phyloP scores from a whole-genome alignment of 2,329 filamentous ascomycete species.

The Sporothrix euskadiensis region DNA sequence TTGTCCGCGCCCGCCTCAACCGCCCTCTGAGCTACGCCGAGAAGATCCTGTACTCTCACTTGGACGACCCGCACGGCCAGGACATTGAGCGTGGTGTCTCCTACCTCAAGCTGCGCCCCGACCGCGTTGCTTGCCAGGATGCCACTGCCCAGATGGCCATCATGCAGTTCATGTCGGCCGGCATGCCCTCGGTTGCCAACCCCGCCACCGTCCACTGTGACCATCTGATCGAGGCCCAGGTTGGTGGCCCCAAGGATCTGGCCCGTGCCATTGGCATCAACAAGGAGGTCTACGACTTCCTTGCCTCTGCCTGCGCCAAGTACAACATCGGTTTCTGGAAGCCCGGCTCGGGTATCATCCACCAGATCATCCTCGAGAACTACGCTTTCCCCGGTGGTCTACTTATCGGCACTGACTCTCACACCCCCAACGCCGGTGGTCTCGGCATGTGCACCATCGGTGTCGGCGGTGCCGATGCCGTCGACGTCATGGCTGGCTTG shows the following conservation, averaged over 20 bases:
- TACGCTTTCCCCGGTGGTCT: conserved; percentile 98
- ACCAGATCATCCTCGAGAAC: conserved; percentile 98
- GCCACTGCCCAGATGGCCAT: conserved; percentile 99
- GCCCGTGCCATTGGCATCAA: conserved; percentile 88
- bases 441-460: conserved; percentile 93
- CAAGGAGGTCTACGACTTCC: conserved; percentile 99
- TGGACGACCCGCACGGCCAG: conserved; percentile 94
- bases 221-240: conserved; percentile 97
- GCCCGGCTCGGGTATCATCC: conserved; percentile 97
- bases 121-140: conserved; percentile 98
- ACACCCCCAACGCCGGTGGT: conserved; percentile 96
- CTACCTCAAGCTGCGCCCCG: conserved; percentile 94
- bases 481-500: conserved; percentile 96
- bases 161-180: conserved; percentile 98
- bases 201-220: conserved; percentile 97
- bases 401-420: conserved; percentile 92
- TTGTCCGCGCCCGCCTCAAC: conserved; percentile 88
- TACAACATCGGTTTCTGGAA: conserved; percentile 99
- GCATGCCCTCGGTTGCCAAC: conserved; percentile 92
- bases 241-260: conserved; percentile 92
- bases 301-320: conserved; percentile 90
- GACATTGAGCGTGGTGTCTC: conserved; percentile 94
- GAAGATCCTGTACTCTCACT: conserved; percentile 98
- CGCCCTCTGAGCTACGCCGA: conserved; percentile 92
- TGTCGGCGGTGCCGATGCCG: conserved; percentile 96